Evolutionary conservation across 83 land plant species (phyloP), one percentile per base, ranked within the genome.

Genomic region (Thuja plicata): DNA sequence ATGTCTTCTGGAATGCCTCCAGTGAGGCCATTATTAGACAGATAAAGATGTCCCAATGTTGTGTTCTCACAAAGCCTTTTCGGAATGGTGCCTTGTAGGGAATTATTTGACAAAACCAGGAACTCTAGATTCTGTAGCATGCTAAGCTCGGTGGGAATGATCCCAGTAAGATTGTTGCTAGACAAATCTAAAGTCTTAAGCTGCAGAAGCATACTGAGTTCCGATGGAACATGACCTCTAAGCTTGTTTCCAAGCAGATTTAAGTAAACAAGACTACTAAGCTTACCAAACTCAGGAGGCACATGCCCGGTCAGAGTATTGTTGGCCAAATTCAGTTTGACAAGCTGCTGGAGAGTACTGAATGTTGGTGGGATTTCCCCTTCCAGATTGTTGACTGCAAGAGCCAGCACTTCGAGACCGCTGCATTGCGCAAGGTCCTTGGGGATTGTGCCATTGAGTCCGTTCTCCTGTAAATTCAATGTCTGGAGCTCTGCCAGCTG

Each of bases 101-200:
- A 76, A 90, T 96, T 96, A 74, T 80, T 60, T 0, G 92, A 89
- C 78, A 96, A 37, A 71, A 95, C 94, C 86, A 96, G 87, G 89
- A 85, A 91, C 50, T 81, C 90, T 17, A 94, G 90, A 84, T 90
- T 82, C 30, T 90, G 55, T 92, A 95, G 86, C 45, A 87, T 60
- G 15, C 91, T 95, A 9, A 96, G 89, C 62, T 92, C 95, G 3
- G 48, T 89, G 5, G 96, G 98, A 50, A 94, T 86, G 13, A 40
- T 87, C 12, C 95, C 95, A 8, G 34, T 76, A 79, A 96, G 93
- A 86, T 35, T 62, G 88, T 96, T 95, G 52, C 21, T 3, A 0
- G 98, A 94, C 73, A 96, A 88, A 54, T 95, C 93, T 30, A 96
- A 91, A 32, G 15, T 88, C 77, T 92, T 87, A 57, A 96, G 94